Percentiles rank a stretch among this genome's conserved stretches.
Evolutionary conservation across 805 yeast genomes (phyloP).

Genomic region (Metschnikowia borealis): DNA sequence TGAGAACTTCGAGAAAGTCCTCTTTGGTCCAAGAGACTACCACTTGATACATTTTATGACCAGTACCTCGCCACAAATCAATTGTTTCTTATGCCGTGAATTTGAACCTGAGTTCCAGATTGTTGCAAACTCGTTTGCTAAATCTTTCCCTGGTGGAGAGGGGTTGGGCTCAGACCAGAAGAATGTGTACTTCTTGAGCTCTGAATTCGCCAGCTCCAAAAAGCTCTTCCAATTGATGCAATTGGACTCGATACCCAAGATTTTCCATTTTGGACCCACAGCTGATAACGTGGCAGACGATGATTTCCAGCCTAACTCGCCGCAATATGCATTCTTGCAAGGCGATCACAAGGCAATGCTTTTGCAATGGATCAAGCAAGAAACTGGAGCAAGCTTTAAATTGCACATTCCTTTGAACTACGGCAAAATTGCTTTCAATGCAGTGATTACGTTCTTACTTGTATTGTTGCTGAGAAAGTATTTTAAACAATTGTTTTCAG

Average conservation of each 20-base stretch:
- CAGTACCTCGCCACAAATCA: constrained; percentile 67
- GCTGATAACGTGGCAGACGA: constrained; percentile 22
- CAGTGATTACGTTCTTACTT: constrained; percentile 31
- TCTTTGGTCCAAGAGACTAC: constrained; percentile 66
- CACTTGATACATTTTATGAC: constrained; percentile 66
- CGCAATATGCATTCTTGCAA: constrained; percentile 39
- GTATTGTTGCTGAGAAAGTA: constrained; percentile 26
- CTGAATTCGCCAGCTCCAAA: constrained; percentile 64
- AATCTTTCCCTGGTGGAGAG: constrained; percentile 49
- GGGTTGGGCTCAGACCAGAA: constrained; percentile 22
- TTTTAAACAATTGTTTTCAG: constrained; percentile 26
- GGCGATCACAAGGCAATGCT: constrained; percentile 42
- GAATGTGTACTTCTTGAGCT: constrained; percentile 62
- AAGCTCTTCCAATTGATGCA: constrained; percentile 49
- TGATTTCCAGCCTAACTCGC: constrained; percentile 18
- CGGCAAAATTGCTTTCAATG: constrained; percentile 31
- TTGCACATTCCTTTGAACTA: constrained; percentile 44
- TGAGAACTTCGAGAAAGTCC: constrained; percentile 50
- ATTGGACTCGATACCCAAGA: constrained; percentile 74
- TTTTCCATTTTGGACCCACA: constrained; percentile 59
- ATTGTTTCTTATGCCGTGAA: constrained; percentile 70
- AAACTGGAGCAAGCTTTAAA: constrained; percentile 34
- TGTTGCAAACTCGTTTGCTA: constrained; percentile 55
- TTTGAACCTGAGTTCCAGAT: constrained; percentile 61
- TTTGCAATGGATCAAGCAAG: constrained; percentile 29